phyloP scores from a whole-genome alignment of 2,329 filamentous ascomycete species.

The Botryosphaeria dothidea region DNA sequence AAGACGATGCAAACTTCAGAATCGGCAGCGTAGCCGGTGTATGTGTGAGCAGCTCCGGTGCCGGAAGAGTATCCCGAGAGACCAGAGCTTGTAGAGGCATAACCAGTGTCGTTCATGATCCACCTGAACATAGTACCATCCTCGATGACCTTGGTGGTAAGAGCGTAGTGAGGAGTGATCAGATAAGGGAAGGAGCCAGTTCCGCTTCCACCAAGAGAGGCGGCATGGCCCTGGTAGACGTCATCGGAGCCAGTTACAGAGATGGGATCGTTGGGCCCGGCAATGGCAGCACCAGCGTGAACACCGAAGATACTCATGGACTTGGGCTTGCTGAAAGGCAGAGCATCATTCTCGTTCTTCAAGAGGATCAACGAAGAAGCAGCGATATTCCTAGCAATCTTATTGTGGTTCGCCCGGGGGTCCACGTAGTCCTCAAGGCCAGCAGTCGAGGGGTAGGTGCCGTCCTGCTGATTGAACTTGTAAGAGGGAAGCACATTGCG shows the following conservation, averaged over 20 bases:
- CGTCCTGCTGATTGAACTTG: conserved; percentile 45
- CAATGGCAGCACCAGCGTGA: conserved; percentile 49
- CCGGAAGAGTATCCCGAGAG: conserved; percentile 5
- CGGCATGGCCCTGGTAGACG: conserved; percentile 46
- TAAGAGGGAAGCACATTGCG: conserved; percentile 51
- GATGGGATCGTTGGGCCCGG: conserved; percentile 46
- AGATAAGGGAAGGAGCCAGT: conserved; percentile 41
- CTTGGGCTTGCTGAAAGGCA: conserved; percentile 55
- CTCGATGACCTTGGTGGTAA: conserved; percentile 29
- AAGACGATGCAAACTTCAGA: conserved; percentile 19
- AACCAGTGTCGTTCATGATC: conserved; percentile 18
- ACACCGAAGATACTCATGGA: conserved; percentile 53
- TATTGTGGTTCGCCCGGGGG: conserved; percentile 37
- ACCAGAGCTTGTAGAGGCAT: neutral
- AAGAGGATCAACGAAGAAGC: conserved; percentile 45
- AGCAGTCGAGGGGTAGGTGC: conserved; percentile 42
- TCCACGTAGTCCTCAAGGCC: conserved; percentile 16
- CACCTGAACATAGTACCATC: conserved; percentile 16
- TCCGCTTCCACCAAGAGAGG: conserved; percentile 44
- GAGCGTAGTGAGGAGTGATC: conserved; percentile 44
- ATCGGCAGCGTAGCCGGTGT: conserved; percentile 19
- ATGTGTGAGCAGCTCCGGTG: conserved; percentile 15
- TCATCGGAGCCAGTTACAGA: conserved; percentile 28
- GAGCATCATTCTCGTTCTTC: conserved; percentile 51
- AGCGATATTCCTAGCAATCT: conserved; percentile 41